These are phyloP conservation scores for Baudoinia panamericana DNA, from an alignment of 495 filamentous ascomycete species.

Conservation along the genomic window DNA sequence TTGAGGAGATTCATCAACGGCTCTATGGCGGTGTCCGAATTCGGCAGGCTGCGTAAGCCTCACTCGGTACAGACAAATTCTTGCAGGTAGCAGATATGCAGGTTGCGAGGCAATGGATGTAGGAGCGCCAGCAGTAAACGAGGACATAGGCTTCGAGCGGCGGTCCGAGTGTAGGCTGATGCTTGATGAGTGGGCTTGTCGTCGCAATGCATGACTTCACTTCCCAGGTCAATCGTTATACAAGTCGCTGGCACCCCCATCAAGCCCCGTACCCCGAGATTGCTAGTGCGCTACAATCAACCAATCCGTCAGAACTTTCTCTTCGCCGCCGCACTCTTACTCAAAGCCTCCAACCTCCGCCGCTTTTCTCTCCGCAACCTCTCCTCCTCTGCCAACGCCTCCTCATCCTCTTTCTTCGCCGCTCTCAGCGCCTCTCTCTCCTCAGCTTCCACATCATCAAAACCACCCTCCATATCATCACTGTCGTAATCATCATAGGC, in stretches of 20 bases:
- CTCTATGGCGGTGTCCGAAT: no score
- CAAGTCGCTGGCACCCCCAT: not conserved
- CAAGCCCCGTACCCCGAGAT: not conserved
- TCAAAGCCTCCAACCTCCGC: slow-evolving; percentile 18
- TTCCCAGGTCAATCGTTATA: no score
- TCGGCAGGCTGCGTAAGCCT: no score
- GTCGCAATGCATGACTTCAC: no score
- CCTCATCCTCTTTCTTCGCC: slow-evolving; percentile 47
- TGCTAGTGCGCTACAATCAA: not conserved
- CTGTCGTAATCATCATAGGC: slow-evolving; percentile 41
- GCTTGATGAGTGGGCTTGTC: no score
- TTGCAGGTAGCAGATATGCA: no score
- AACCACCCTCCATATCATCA: slow-evolving; percentile 55
- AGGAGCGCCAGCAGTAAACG: no score
- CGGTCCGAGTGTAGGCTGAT: no score
- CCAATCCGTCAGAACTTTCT: slow-evolving; percentile 14
- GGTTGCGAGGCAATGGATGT: no score
- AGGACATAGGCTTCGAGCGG: no score
- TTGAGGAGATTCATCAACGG: no score
- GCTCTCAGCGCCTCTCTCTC: slow-evolving; percentile 37
- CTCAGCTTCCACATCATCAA: slow-evolving; percentile 46
- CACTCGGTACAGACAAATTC: no score
- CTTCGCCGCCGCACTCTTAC: slow-evolving; percentile 8
- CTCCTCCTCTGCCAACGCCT: slow-evolving; percentile 41
- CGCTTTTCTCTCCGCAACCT: slow-evolving; percentile 45